phyloP scores from a whole-genome alignment of 2,329 filamentous ascomycete genomes.

The Aspergillus aculeatinus region DNA sequence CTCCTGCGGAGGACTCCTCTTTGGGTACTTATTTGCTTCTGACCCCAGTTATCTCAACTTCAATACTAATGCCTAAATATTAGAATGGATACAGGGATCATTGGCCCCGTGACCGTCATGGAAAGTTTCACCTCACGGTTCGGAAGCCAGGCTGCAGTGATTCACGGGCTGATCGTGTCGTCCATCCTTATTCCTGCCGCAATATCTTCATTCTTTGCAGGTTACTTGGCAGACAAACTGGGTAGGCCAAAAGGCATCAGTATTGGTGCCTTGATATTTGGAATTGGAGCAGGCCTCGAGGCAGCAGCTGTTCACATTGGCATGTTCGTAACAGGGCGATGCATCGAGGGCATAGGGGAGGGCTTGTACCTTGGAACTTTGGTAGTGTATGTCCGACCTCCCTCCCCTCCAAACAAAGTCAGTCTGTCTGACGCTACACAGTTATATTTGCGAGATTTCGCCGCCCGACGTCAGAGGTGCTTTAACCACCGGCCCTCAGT shows the following conservation, averaged over 20 bases:
- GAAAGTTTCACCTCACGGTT: constrained; percentile 51
- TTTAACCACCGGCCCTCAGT: constrained; percentile 54
- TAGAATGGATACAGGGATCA: constrained; percentile 53
- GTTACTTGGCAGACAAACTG: constrained; percentile 53
- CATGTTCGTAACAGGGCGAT: constrained; percentile 57
- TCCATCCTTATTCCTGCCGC: constrained; percentile 59
- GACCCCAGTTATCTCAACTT: not conserved
- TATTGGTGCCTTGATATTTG: constrained; percentile 55
- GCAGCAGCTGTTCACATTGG: constrained; percentile 47
- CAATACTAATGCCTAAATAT: not conserved
- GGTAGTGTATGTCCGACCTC: constrained; percentile 41
- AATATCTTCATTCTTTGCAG: constrained; percentile 58
- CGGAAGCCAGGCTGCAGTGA: constrained; percentile 51
- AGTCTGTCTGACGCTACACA: constrained; percentile 8
- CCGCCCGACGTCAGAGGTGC: constrained; percentile 52
- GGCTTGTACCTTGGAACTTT: constrained; percentile 59
- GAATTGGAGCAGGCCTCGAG: constrained; percentile 55
- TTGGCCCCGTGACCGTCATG: constrained; percentile 63
- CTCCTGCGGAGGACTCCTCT: constrained; percentile 21
- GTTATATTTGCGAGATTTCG: constrained; percentile 60
- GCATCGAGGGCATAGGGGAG: constrained; percentile 59
- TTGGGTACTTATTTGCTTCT: constrained; percentile 13
- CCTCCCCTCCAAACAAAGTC: not conserved
- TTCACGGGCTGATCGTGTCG: constrained; percentile 61
- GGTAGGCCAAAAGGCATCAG: constrained; percentile 53